Conservation (phyloP, 306 rosid species). For the Luffa aegyptiaca region DNA sequence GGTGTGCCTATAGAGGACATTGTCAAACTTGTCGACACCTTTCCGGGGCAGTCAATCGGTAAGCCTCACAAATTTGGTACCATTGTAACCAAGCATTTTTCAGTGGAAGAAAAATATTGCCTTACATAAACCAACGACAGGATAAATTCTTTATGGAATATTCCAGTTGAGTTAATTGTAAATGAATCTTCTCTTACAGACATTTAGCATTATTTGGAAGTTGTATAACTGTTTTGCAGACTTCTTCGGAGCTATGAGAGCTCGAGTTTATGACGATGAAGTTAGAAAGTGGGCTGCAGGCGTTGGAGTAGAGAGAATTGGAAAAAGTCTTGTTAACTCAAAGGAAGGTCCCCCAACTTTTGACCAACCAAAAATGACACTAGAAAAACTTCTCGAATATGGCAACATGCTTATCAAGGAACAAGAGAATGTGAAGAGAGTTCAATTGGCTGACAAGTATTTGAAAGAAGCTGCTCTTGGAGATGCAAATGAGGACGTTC, state of each 20-base stretch:
- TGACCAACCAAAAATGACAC: slow-evolving; percentile 44
- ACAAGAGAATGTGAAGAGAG: slow-evolving; percentile 46
- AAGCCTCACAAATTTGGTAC: slow-evolving; percentile 3
- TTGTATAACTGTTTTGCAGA: slow-evolving; percentile 22
- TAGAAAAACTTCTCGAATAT: slow-evolving; percentile 36
- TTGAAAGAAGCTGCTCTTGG: slow-evolving; percentile 40
- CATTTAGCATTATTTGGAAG: background rate
- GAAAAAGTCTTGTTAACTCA: slow-evolving; percentile 47
- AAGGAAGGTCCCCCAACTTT: slow-evolving; percentile 47
- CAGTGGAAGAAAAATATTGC: background rate
- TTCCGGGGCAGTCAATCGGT: slow-evolving; percentile 57
- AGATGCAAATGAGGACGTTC: slow-evolving; percentile 34
- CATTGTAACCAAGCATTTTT: background rate
- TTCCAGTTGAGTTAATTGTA: background rate
- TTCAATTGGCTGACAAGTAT: slow-evolving; percentile 39
- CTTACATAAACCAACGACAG: background rate
- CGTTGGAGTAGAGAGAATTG: slow-evolving; percentile 32
- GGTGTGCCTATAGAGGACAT: slow-evolving; percentile 24
- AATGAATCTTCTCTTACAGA: background rate
- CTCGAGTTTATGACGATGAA: slow-evolving; percentile 46
- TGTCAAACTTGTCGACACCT: slow-evolving; percentile 37
- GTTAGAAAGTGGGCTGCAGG: slow-evolving; percentile 43
- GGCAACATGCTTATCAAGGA: slow-evolving; percentile 43
- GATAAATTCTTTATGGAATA: background rate
- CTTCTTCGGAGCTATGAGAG: slow-evolving; percentile 45